These are phyloP conservation scores for Trichophyton simii DNA, from an alignment of 2,329 filamentous ascomycete genomes.

Conservation along the genomic window DNA sequence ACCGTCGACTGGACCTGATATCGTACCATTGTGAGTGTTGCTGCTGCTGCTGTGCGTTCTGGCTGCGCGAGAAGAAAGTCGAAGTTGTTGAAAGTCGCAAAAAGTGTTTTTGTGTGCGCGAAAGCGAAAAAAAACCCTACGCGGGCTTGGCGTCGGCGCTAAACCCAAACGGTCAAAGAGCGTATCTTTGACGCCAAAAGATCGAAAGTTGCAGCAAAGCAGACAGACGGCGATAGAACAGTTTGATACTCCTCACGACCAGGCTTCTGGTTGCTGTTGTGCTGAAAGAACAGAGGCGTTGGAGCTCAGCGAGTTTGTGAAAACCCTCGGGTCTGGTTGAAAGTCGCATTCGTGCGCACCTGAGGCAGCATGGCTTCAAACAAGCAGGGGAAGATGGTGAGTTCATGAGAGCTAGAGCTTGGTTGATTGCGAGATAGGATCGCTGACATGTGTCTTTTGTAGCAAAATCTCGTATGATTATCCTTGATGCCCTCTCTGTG, in stretches of 20 bases:
- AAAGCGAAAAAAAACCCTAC: neutral
- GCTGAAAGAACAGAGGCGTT: neutral
- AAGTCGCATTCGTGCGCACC: conserved; percentile 35
- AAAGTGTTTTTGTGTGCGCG: conserved; percentile 1
- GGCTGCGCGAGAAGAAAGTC: conserved; percentile 6
- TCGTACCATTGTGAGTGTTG: conserved; percentile 38
- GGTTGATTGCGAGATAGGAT: conserved; percentile 36
- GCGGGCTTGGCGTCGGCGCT: neutral
- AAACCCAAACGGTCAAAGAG: neutral
- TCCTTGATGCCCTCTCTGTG: neutral
- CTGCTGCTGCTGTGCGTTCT: conserved; percentile 21
- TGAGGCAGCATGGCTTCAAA: conserved; percentile 53
- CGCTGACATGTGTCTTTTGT: conserved; percentile 43
- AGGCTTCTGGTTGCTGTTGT: neutral
- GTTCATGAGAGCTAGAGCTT: conserved; percentile 27
- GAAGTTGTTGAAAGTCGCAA: conserved; percentile 1
- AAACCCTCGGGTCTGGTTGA: neutral
- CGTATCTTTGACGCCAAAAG: neutral
- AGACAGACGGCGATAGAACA: neutral
- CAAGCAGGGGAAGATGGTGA: conserved; percentile 99
- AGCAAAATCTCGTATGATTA: conserved; percentile 52
- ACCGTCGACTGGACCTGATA: conserved; percentile 11
- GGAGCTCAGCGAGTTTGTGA: neutral
- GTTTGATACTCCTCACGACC: neutral
- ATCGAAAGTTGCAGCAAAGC: neutral